Evolutionary conservation across 176 grass and related monocot genomes (phyloP), one percentile per base, ranked within the genome.

Genomic region (Cocos nucifera): DNA sequence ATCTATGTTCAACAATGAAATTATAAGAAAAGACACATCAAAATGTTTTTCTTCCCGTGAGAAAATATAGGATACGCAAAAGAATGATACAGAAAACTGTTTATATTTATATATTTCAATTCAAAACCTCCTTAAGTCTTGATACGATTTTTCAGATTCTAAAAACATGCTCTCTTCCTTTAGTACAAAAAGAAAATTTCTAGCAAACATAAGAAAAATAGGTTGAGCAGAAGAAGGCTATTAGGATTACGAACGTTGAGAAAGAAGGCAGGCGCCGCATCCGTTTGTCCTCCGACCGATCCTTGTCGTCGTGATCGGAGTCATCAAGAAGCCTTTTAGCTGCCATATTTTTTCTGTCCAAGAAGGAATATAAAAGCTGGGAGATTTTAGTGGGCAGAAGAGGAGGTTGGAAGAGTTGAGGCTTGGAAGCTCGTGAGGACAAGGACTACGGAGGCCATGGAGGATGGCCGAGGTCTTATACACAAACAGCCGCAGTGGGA

Each of bases 191-290:
- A 18, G 55, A 25, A 17, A 20, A 69, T 57, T 50, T 20, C 23
- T 22, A 56, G 12, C 6, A 44, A 3, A 8, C 17, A 28, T 30
- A 24, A 20, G 0, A 0, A 6, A 12, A 44, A 57, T 16, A 1
- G 0, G 9, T 6, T 5, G 44, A 20, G 2, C 15, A 49, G 28
- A 29, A 29, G 19, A 4, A 61, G 35, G 35, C 1, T 44, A 12
- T 44, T 44, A 44, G 35, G 1, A 63, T 54, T 25, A 75, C 80
- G 76, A 58, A 97, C 92, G 72, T 88, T 0, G 87, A 80, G 65
- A 97, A 88, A 56, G 92, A 97, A 10, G 78, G 83, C 7, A 77
- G 44, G 0, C 81, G 83, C 4, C 82, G 70, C 69, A 85, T 66
- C 48, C 80, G 39, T 78, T 97, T 91, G 26, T 85, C 70, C 17